A percentile compares a stretch with the other conserved stretches of the same genome.
Evolutionary conservation across 768 basidiomycete genomes (phyloP).

Genomic region (Rhodotorula graminis): DNA sequence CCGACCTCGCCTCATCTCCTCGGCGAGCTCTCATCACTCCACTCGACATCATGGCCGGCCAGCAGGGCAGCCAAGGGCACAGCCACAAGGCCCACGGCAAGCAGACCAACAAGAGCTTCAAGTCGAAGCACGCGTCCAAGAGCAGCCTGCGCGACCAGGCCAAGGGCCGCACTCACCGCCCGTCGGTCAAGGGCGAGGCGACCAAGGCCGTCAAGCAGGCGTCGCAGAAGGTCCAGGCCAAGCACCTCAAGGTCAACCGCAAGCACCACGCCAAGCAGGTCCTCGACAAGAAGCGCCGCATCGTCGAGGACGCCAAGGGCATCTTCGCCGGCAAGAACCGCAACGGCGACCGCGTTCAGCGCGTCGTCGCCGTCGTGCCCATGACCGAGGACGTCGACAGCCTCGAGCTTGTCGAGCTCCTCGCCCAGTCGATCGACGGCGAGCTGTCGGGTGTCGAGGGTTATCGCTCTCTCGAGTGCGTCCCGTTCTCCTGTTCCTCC

Average conservation of each 20-base stretch:
- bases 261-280: conserved; percentile 79
- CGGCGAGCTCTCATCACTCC: too few species aligned
- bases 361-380: conserved; percentile 83
- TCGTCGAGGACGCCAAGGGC: conserved; percentile 65
- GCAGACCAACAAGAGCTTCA: conserved; percentile 89
- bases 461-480: conserved; percentile 27
- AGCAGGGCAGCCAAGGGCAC: conserved; percentile 47
- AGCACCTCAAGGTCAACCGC: conserved; percentile 71
- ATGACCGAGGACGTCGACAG: conserved; percentile 65
- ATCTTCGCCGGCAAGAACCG: conserved; percentile 60
- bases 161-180: conserved; percentile 50
- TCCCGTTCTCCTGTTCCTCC: neutral
- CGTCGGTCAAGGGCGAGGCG: conserved; percentile 19
- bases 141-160: conserved; percentile 63
- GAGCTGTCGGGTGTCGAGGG: conserved; percentile 50
- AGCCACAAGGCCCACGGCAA: conserved; percentile 78
- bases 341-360: conserved; percentile 64
- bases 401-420: conserved; percentile 54
- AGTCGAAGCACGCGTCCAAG: conserved; percentile 74
- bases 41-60: neutral
- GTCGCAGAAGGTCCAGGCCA: conserved; percentile 46
- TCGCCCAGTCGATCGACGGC: conserved; percentile 61
- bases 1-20: neutral
- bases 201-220: conserved; percentile 30
- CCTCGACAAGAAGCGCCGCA: conserved; percentile 65